Conservation (phyloP, 2,329 filamentous ascomycete species). For the Penicillium brasilianum region DNA sequence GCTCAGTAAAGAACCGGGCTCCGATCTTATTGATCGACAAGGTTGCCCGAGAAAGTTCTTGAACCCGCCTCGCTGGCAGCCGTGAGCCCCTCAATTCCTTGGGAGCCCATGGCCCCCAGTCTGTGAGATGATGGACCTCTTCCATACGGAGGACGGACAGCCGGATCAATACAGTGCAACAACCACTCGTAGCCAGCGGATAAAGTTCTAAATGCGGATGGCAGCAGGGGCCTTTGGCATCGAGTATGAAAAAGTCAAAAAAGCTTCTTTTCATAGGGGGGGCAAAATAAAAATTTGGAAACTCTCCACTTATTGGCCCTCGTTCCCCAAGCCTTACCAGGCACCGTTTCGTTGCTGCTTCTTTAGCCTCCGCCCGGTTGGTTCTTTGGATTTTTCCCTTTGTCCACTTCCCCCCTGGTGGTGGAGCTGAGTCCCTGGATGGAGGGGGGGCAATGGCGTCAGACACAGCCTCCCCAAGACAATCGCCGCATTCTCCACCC, state of each 20-base stretch:
- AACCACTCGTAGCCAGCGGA: not conserved
- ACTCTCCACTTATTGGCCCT: constrained; percentile 1
- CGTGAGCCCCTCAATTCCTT: constrained; percentile 5
- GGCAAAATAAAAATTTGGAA: not conserved
- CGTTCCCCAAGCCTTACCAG: constrained; percentile 3
- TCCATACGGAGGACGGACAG: not conserved
- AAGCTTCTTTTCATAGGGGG: constrained; percentile 7
- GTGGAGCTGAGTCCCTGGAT: constrained; percentile 22
- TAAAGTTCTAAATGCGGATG: not conserved
- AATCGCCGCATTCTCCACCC: constrained; percentile 47
- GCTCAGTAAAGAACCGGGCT: constrained; percentile 11
- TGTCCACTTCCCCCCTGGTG: constrained; percentile 8
- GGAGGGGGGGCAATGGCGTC: constrained; percentile 33
- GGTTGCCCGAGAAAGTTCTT: constrained; percentile 19
- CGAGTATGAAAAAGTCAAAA: constrained; percentile 4
- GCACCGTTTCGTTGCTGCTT: not conserved
- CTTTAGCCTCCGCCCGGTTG: not conserved
- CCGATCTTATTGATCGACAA: constrained; percentile 21
- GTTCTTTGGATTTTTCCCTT: not conserved
- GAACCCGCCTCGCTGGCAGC: constrained; percentile 9
- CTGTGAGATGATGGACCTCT: not conserved
- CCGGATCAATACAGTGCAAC: not conserved
- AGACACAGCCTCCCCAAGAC: constrained; percentile 31
- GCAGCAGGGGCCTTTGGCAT: constrained; percentile 1
- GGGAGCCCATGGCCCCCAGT: not conserved